Evolutionary conservation across 2,329 filamentous ascomycete genomes (phyloP), one percentile per base, ranked within the genome.

Genomic region (Tolypocladium tundrense): DNA sequence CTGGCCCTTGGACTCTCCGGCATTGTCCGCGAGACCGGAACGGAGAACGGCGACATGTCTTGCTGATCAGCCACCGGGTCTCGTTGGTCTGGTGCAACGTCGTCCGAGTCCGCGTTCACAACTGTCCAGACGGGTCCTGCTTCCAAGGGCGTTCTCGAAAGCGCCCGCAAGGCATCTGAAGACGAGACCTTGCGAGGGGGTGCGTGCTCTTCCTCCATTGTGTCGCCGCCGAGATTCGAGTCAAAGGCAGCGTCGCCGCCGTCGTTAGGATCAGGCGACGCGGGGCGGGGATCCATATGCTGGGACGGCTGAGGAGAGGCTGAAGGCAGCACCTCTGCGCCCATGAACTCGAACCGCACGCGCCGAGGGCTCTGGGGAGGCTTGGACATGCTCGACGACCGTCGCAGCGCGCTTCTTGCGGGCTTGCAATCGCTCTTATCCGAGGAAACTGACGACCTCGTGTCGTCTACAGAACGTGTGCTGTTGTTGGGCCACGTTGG

Each of bases 311-410:
- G 75, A 53, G 83, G 83, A 27, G 82, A 84, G 33, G 78, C 73
- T 52, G 83, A 85, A 24, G 84, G 82, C 58, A 85, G 71, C 41
- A 87, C 81, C 65, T 86, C 82, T 61, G 78, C 73, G 56, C 83
- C 83, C 66, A 78, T 77, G 52, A 86, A 79, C 42, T 84, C 79
- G 61, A 87, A 87, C 53, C 84, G 82, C 58, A 87, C 84, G 59
- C 82, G 77, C 37, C 83, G 78, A n/a, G 81, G 82, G 64, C 82
- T 84, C 50, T 75, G 74, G 7, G 70, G 72, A 56, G 77, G 76
- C 54, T 75, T 78, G 33, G 79, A 77, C 39, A 73, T 75, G 63
- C 77, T 82, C 8, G 79, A 82, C 1, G 80, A 78, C 54, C 82
- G 76, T 58, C 84, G 79, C 58, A 86, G 69, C 52, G 82, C 84